These are phyloP conservation scores for Flammula alnicola DNA, from an alignment of 1,284 basidiomycete genomes.

Conservation along the genomic window DNA sequence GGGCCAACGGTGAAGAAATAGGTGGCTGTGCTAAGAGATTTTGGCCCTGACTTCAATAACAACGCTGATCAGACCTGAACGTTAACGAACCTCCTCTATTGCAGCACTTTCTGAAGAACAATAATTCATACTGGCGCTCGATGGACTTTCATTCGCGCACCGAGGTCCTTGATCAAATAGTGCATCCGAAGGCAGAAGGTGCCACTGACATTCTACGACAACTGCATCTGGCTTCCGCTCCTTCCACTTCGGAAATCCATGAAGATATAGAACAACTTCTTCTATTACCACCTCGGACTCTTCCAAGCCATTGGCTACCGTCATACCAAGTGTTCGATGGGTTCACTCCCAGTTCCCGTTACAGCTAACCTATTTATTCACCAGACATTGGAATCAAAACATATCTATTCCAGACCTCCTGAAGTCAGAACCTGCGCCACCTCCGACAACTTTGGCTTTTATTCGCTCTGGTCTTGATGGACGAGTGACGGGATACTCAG, in stretches of 20 bases:
- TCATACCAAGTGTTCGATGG: slow-evolving; percentile 73
- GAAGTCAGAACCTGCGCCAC: slow-evolving; percentile 66
- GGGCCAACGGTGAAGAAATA: no score
- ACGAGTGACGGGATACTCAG: slow-evolving; percentile 79
- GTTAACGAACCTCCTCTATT: no score
- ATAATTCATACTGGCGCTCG: not conserved
- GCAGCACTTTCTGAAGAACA: no score
- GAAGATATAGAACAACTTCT: slow-evolving; percentile 70
- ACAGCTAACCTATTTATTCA: slow-evolving; percentile 37
- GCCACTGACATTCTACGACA: slow-evolving; percentile 48
- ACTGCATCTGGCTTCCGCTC: slow-evolving; percentile 59
- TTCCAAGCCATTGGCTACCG: slow-evolving; percentile 75
- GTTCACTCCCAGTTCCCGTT: slow-evolving; percentile 13
- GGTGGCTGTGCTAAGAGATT: no score
- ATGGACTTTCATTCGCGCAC: slow-evolving; percentile 8
- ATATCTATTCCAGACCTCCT: slow-evolving; percentile 67
- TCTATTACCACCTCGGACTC: slow-evolving; percentile 62
- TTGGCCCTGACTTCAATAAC: no score
- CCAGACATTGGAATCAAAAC: slow-evolving; percentile 73
- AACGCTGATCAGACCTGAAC: no score
- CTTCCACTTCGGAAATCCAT: slow-evolving; percentile 62
- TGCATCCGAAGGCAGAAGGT: slow-evolving; percentile 46
- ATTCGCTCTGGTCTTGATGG: slow-evolving; percentile 81
- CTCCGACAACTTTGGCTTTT: slow-evolving; percentile 81
- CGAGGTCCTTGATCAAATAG: slow-evolving; percentile 45